A percentile compares a stretch with the other conserved stretches of the same genome.
Evolutionary conservation across 2,329 filamentous ascomycete species (phyloP).

Genomic region (Xylaria sp.): DNA sequence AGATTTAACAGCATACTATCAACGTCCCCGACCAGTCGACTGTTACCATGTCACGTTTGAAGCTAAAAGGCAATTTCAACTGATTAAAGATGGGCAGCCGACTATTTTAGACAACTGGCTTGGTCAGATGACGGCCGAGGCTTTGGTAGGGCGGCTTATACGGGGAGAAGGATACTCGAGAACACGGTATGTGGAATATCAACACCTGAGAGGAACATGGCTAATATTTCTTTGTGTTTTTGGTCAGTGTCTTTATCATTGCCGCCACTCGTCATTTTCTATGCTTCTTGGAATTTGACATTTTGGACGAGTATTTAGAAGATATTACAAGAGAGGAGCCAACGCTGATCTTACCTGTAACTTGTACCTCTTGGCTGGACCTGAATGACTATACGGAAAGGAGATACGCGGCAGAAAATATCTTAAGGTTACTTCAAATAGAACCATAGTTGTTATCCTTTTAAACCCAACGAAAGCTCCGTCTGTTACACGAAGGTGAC

Average conservation of each 20-base stretch:
- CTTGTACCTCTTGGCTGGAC: too few relatives aligned
- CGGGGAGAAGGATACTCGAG: background rate
- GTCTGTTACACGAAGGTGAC: too few relatives aligned
- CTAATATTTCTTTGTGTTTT: too few relatives aligned
- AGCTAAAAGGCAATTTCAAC: background rate
- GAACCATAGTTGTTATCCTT: too few relatives aligned
- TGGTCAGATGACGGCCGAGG: constrained; percentile 12
- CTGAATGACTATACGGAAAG: too few relatives aligned
- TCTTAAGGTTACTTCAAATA: too few relatives aligned
- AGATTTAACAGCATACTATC: background rate
- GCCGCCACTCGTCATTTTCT: background rate
- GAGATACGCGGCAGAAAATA: too few relatives aligned
- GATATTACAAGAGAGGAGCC: too few relatives aligned
- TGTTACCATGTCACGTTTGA: background rate
- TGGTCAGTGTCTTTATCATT: background rate
- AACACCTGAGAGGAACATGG: too few relatives aligned
- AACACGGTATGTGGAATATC: too few relatives aligned
- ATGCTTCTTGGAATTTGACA: background rate
- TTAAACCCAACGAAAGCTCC: too few relatives aligned
- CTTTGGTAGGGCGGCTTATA: background rate
- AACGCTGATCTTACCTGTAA: too few relatives aligned
- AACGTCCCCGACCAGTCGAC: background rate
- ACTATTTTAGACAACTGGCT: constrained; percentile 4
- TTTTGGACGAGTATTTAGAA: background rate
- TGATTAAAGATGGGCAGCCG: background rate